Conservation (phyloP, 805 yeast species). For the Ogataea dorogensis region DNA sequence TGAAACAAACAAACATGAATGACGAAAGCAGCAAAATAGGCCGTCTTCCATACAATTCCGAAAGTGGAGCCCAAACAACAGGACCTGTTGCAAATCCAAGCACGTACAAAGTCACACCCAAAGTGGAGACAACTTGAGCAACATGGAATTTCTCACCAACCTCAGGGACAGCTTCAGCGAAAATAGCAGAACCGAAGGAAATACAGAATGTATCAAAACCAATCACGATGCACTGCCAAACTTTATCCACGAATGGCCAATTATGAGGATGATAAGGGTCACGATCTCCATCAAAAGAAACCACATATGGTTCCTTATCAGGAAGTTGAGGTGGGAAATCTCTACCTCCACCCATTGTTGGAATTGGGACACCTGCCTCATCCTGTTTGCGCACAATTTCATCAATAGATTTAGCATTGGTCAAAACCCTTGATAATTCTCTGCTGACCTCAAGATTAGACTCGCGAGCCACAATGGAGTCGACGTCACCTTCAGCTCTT, state of each 20-base stretch:
- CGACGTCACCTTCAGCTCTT: conserved; percentile 5
- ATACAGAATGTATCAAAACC: conserved; percentile 50
- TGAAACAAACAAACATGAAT: conserved; percentile 57
- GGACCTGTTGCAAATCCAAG: conserved; percentile 95
- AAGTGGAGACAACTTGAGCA: conserved; percentile 64
- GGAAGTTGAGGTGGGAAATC: conserved; percentile 63
- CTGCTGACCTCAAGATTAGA: conserved; percentile 21
- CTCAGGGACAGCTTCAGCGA: conserved; percentile 56
- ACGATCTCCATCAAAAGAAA: conserved; percentile 70
- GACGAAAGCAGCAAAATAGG: conserved; percentile 55
- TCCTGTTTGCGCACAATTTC: conserved; percentile 32
- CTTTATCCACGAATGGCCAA: conserved; percentile 57
- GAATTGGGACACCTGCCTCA: conserved; percentile 39
- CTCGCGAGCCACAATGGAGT: conserved; percentile 14
- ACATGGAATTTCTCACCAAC: conserved; percentile 55
- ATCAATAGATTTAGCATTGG: conserved; percentile 35
- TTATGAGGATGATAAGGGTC: conserved; percentile 84
- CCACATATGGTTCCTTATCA: conserved; percentile 54
- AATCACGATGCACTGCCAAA: conserved; percentile 41
- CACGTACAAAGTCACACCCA: conserved; percentile 81
- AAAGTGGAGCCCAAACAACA: conserved; percentile 81
- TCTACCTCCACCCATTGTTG: conserved; percentile 67
- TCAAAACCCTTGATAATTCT: conserved; percentile 41
- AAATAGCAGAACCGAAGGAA: conserved; percentile 83
- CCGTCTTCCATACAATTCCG: conserved; percentile 76